These are phyloP conservation scores for Zygosaccharomyces sapae DNA, from an alignment of 1,139 yeast species.

Conservation along the genomic window DNA sequence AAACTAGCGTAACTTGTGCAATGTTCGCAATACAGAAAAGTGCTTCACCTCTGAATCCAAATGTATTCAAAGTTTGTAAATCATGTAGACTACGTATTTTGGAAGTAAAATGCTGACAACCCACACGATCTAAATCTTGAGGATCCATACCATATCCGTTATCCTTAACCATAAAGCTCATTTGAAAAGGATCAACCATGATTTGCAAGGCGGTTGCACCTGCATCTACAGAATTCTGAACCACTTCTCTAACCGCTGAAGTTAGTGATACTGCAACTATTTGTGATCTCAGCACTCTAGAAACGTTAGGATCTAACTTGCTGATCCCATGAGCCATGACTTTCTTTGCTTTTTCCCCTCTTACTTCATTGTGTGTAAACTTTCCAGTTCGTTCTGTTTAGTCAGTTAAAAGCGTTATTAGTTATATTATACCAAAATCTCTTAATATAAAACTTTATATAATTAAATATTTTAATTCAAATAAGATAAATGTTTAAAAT, in stretches of 20 bases:
- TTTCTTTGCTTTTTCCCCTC: background rate
- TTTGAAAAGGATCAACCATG: constrained; percentile 39
- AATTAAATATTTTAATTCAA: background rate
- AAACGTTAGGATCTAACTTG: constrained; percentile 20
- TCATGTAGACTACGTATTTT: constrained; percentile 39
- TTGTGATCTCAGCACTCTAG: constrained; percentile 30
- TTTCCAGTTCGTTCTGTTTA: background rate
- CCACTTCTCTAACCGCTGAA: constrained; percentile 42
- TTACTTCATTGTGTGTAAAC: background rate
- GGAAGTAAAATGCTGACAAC: constrained; percentile 45
- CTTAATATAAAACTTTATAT: too few relatives aligned
- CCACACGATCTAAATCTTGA: constrained; percentile 45
- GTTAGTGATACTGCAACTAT: constrained; percentile 27
- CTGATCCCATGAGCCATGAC: constrained; percentile 15
- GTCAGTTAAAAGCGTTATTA: background rate
- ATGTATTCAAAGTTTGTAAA: constrained; percentile 29
- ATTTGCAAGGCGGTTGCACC: constrained; percentile 43
- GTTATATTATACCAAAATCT: background rate
- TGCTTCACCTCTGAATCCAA: constrained; percentile 48
- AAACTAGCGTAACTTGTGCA: constrained; percentile 39
- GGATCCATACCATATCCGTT: constrained; percentile 54
- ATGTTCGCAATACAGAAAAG: constrained; percentile 40
- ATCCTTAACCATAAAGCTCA: constrained; percentile 46
- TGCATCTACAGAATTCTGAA: constrained; percentile 55
- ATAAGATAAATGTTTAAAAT: background rate